Evolutionary conservation across 2,329 filamentous ascomycete species (phyloP).

Genomic region (Fusarium stilboides): DNA sequence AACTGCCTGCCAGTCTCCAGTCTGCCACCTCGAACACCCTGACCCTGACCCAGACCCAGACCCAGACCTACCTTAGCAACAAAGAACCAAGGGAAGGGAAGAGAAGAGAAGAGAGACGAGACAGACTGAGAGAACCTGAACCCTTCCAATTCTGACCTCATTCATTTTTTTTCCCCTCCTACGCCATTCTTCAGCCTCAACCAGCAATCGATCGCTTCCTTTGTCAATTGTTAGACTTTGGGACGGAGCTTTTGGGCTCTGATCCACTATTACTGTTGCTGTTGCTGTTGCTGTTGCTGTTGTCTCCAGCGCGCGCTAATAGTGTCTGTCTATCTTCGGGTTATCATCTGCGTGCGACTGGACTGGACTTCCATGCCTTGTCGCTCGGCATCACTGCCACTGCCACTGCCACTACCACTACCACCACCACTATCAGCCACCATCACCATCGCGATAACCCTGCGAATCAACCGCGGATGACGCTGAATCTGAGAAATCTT

Average conservation of each 20-base stretch:
- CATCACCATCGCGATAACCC: conserved; percentile 38
- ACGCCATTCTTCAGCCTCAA: not conserved
- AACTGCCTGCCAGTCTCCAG: conserved; percentile 7
- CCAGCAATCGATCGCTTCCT: conserved; percentile 13
- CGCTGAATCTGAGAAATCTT: conserved; percentile 4
- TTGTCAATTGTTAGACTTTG: conserved; percentile 34
- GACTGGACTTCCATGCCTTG: conserved; percentile 33
- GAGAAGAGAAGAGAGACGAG: conserved; percentile 1
- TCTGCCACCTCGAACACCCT: conserved; percentile 3
- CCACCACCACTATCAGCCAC: conserved; percentile 32
- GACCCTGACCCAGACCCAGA: not conserved
- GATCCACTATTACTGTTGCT: conserved; percentile 43
- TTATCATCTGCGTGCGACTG: conserved; percentile 34
- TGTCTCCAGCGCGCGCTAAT: conserved; percentile 32
- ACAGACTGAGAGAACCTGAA: not conserved
- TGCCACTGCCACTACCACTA: conserved; percentile 31
- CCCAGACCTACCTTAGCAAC: conserved; percentile 6
- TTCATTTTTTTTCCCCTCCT: not conserved
- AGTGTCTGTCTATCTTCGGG: conserved; percentile 26
- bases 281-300: conserved; percentile 21
- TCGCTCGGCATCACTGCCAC: conserved; percentile 34
- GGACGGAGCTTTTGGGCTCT: conserved; percentile 45
- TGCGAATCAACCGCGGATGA: conserved; percentile 26
- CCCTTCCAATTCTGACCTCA: not conserved
- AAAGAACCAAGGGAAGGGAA: conserved; percentile 13